These are phyloP conservation scores for Simplicillium sp. DNA, from an alignment of 2,329 filamentous ascomycete genomes.

Conservation along the genomic window DNA sequence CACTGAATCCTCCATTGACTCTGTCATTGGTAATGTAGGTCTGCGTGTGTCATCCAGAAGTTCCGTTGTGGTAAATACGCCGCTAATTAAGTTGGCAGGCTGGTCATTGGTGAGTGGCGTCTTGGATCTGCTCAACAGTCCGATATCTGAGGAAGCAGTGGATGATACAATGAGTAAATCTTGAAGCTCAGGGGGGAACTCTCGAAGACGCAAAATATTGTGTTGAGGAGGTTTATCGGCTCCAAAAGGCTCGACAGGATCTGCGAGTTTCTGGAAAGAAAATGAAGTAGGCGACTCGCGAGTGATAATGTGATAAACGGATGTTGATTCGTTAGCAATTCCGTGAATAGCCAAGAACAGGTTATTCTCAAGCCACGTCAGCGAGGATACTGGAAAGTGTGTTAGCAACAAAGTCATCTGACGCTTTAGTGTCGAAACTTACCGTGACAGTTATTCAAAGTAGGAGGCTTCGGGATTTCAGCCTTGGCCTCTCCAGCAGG, in stretches of 20 bases:
- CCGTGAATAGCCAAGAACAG: conserved; percentile 75
- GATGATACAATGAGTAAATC: conserved; percentile 78
- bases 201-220: conserved; percentile 64
- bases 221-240: conserved; percentile 63
- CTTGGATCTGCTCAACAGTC: conserved; percentile 66
- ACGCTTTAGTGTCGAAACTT: conserved; percentile 18
- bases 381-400: conserved; percentile 56
- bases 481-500: conserved; percentile 70
- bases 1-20: conserved; percentile 54
- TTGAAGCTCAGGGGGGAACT: conserved; percentile 71
- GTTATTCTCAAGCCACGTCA: conserved; percentile 84
- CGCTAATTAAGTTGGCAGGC: conserved; percentile 47
- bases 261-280: conserved; percentile 63
- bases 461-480: conserved; percentile 68
- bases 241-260: conserved; percentile 66
- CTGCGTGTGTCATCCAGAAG: conserved; percentile 65
- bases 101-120: conserved; percentile 53
- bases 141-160: conserved; percentile 70
- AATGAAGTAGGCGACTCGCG: conserved; percentile 52
- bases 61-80: conserved; percentile 65
- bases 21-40: conserved; percentile 65
- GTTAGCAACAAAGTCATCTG: conserved; percentile 8
- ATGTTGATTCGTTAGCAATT: conserved; percentile 48
- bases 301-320: conserved; percentile 71
- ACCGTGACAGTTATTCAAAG: conserved; percentile 59